phyloP scores from a whole-genome alignment of 2,329 filamentous ascomycete genomes.

The Penicillium sp. region DNA sequence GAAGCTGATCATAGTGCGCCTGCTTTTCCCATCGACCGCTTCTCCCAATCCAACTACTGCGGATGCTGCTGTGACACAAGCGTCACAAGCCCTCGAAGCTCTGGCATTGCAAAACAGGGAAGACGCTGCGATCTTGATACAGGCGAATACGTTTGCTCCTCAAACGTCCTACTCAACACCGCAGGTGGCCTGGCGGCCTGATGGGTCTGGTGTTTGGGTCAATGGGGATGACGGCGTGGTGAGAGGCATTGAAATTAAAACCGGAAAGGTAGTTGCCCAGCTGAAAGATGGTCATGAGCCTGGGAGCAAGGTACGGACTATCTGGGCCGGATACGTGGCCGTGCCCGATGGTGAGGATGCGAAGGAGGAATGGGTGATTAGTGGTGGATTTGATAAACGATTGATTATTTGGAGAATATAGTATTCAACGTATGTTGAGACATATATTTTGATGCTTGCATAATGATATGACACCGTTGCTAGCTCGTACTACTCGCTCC shows the following conservation, averaged over 20 bases:
- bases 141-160: conserved; percentile 63
- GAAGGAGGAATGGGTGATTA: conserved; percentile 59
- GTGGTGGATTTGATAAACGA: conserved; percentile 66
- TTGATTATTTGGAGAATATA: conserved; percentile 59
- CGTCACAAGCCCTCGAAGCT: conserved; percentile 56
- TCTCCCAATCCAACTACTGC: conserved; percentile 8
- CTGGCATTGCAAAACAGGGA: conserved; percentile 59
- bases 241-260: conserved; percentile 61
- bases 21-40: conserved; percentile 54
- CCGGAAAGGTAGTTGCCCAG: conserved; percentile 58
- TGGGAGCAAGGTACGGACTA: conserved; percentile 61
- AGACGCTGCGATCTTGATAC: conserved; percentile 62
- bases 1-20: conserved; percentile 63
- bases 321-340: conserved; percentile 57
- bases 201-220: conserved; percentile 65
- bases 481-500: neutral
- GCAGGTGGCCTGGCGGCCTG: conserved; percentile 63
- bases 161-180: conserved; percentile 68
- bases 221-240: conserved; percentile 68
- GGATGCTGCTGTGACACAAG: conserved; percentile 48
- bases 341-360: conserved; percentile 26
- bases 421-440: neutral
- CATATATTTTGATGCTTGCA: neutral
- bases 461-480: neutral
- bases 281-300: conserved; percentile 58